A percentile compares a stretch with the other conserved stretches of the same genome.
These are phyloP conservation scores for Apiospora hydei DNA, from an alignment of 2,329 filamentous ascomycete genomes.

Conservation along the genomic window DNA sequence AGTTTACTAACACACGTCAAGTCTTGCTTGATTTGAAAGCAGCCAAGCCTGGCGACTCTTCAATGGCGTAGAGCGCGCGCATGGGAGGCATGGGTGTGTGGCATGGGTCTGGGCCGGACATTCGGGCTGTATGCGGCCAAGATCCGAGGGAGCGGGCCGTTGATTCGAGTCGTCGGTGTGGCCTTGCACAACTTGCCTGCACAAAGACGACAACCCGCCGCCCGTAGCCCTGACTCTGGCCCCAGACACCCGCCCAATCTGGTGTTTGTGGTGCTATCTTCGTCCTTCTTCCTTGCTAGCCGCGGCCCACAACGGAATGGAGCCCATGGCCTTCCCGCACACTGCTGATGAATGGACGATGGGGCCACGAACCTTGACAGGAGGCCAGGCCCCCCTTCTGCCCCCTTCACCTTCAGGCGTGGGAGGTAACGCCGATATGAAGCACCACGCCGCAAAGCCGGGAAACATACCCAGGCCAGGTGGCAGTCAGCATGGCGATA, in stretches of 20 bases:
- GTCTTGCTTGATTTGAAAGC: slow-evolving; percentile 8
- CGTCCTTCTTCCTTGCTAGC: neutral
- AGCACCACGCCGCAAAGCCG: neutral
- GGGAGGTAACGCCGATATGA: slow-evolving; percentile 11
- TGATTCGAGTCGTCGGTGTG: neutral
- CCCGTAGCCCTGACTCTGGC: neutral
- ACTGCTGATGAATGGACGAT: slow-evolving; percentile 10
- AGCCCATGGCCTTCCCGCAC: slow-evolving; percentile 16
- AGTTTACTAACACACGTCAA: neutral
- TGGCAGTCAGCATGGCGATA: neutral
- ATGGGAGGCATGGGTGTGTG: neutral
- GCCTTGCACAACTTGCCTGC: neutral
- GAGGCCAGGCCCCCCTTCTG: neutral
- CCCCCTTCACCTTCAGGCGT: slow-evolving; percentile 12
- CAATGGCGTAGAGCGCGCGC: neutral
- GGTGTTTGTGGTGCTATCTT: slow-evolving; percentile 17
- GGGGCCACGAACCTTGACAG: slow-evolving; percentile 15
- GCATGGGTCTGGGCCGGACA: slow-evolving; percentile 22
- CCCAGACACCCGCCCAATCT: slow-evolving; percentile 9
- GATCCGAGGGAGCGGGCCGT: slow-evolving; percentile 16
- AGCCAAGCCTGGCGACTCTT: neutral
- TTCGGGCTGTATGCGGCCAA: slow-evolving; percentile 12
- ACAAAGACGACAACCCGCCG: slow-evolving; percentile 1
- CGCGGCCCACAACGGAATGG: slow-evolving; percentile 13
- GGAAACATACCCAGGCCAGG: neutral